Percentiles rank a stretch among this genome's conserved stretches.
Conservation (phyloP, 1,284 basidiomycete species). For the Termitomyces sp. region DNA sequence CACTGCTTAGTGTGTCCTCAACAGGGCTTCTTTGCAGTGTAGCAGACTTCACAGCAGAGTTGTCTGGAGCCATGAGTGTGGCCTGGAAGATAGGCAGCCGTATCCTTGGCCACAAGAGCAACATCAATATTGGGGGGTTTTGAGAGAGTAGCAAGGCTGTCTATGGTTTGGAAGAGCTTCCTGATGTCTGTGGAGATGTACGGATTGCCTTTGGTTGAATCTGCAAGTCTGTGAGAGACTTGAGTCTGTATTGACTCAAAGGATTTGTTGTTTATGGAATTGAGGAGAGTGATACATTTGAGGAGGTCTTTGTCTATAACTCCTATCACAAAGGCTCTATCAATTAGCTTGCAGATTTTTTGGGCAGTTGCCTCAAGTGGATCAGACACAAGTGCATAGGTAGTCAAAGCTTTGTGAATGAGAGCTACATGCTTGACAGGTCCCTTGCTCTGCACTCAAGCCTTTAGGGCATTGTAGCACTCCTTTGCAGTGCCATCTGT, state of each 20-base stretch:
- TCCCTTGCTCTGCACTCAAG: background rate
- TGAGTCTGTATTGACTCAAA: background rate
- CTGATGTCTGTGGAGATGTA: too few relatives aligned
- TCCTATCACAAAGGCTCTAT: background rate
- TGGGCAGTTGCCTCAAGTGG: background rate
- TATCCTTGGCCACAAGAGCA: too few relatives aligned
- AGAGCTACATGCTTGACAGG: background rate
- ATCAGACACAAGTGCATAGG: background rate
- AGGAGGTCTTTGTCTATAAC: background rate
- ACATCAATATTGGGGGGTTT: background rate
- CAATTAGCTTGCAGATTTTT: background rate
- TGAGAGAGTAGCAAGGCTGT: too few relatives aligned
- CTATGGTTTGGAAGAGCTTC: background rate
- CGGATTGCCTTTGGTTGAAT: background rate
- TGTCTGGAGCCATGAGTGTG: too few relatives aligned
- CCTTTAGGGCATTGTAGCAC: background rate
- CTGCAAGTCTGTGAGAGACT: background rate
- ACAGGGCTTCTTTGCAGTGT: too few relatives aligned
- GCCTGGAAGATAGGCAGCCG: too few relatives aligned
- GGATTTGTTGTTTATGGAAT: background rate
- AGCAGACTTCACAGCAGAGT: too few relatives aligned
- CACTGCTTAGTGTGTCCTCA: background rate
- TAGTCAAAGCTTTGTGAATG: background rate
- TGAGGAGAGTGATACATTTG: background rate
- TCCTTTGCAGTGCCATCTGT: background rate